Percentiles rank a stretch among this genome's conserved stretches.
These are phyloP conservation scores for Pestalotiopsis sp. DNA, from an alignment of 2,329 filamentous ascomycete species.

Conservation along the genomic window DNA sequence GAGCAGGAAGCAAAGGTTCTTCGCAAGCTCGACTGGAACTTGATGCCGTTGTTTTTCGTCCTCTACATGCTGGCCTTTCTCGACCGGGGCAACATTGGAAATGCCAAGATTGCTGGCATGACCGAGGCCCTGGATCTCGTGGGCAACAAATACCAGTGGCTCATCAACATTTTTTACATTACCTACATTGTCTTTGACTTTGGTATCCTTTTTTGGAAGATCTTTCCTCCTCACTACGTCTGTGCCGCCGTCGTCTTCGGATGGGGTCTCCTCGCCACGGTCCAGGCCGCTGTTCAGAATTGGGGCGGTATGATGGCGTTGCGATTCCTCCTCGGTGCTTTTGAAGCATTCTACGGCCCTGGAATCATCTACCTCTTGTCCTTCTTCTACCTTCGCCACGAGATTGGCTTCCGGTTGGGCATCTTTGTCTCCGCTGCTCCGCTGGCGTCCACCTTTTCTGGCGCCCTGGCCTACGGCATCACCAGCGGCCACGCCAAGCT, in stretches of 20 bases:
- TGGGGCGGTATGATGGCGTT: conserved; percentile 45
- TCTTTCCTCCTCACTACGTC: conserved; percentile 48
- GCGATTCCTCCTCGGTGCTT: conserved; percentile 50
- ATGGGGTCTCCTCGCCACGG: conserved; percentile 54
- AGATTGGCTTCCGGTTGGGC: conserved; percentile 44
- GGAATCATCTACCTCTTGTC: conserved; percentile 45
- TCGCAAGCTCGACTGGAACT: conserved; percentile 2
- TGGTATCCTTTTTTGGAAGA: conserved; percentile 44
- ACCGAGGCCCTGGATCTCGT: conserved; percentile 57
- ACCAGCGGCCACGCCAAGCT: conserved; percentile 16
- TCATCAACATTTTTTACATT: conserved; percentile 63
- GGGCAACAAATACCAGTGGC: conserved; percentile 59
- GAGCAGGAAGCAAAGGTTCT: background rate
- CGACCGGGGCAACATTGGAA: conserved; percentile 53
- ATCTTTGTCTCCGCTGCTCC: conserved; percentile 48
- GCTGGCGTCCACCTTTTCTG: conserved; percentile 23
- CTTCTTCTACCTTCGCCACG: conserved; percentile 56
- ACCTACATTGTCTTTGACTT: conserved; percentile 62
- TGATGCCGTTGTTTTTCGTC: conserved; percentile 2
- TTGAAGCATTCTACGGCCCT: conserved; percentile 39
- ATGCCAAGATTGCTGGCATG: conserved; percentile 66
- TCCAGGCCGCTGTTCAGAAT: conserved; percentile 43
- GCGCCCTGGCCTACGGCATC: conserved; percentile 23
- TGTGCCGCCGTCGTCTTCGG: conserved; percentile 52
- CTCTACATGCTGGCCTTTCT: conserved; percentile 21